A percentile compares a stretch with the other conserved stretches of the same genome.
These are phyloP conservation scores for Yarrowia porcina DNA, from an alignment of 805 yeast species.

Conservation along the genomic window DNA sequence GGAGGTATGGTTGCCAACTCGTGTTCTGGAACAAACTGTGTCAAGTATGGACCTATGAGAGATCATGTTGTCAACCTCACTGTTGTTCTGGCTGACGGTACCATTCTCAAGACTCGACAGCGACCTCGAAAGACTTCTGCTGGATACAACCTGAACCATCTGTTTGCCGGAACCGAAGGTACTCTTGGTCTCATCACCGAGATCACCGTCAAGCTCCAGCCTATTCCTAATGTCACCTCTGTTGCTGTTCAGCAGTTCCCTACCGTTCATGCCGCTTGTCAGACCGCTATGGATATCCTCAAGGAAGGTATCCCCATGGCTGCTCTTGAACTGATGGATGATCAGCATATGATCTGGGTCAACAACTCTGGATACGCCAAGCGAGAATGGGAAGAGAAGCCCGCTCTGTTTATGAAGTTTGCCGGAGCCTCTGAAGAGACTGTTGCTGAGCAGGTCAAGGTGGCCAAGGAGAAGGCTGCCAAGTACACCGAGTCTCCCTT, in stretches of 20 bases:
- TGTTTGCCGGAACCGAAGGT: conserved; percentile 76
- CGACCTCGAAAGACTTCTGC: conserved; percentile 77
- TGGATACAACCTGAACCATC: conserved; percentile 73
- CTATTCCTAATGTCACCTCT: conserved; percentile 60
- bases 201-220: conserved; percentile 67
- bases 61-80: conserved; percentile 67
- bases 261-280: conserved; percentile 64
- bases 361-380: conserved; percentile 53
- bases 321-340: conserved; percentile 74
- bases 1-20: conserved; percentile 78
- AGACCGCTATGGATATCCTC: conserved; percentile 60
- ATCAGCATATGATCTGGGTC: conserved; percentile 65
- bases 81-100: conserved; percentile 78
- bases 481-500: conserved; percentile 55
- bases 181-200: conserved; percentile 77
- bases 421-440: conserved; percentile 46
- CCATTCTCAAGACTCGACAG: conserved; percentile 66
- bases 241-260: conserved; percentile 71
- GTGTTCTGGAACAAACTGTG: conserved; percentile 79
- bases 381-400: conserved; percentile 54
- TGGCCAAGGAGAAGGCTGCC: conserved; percentile 51
- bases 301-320: conserved; percentile 62
- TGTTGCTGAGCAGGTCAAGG: conserved; percentile 46
- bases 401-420: conserved; percentile 63
- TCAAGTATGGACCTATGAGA: conserved; percentile 75